Evolutionary conservation across 2,329 filamentous ascomycete species (phyloP), one percentile per base, ranked within the genome.

Genomic region (Trichoderma polysporum): DNA sequence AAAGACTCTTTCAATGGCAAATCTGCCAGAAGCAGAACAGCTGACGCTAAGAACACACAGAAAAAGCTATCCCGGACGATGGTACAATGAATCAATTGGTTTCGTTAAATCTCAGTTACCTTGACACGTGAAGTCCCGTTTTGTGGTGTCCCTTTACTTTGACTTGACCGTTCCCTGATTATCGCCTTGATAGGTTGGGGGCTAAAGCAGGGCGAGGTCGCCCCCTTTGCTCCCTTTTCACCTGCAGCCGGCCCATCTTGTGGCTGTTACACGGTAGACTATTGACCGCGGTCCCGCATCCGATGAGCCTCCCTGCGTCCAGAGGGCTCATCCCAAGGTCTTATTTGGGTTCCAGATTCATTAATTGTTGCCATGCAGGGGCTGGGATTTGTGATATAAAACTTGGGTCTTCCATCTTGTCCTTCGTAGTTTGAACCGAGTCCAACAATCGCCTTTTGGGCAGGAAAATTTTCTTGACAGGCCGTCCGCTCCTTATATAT

Each of bases 1-100:
- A 56, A 73, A 70, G 68, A 67, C 59, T 67, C 59, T 63, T 69
- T 58, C 59, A 61, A 61, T 70, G 67, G 58, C 68, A 66, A 60
- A 73, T 47, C 68, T 73, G 72, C 49, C 68, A 22, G 22, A 19
- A 33, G 47, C 60, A 63, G 37, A 67, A 47, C 65, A 45, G 37
- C 57, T 65, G n/a, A 29, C 68, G 70, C 65, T 72, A 47, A 37
- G 45, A 61, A 39, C 31, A 29, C 22, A 61, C 41, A 60, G 31
- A 47, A 35, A 58, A 37, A 50, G 50, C 66, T 56, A 65, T 65
- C 60, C 61, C 22, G 47, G 66, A 59, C 22, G 53, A 65, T 59
- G 66, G 53, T 61, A 50, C 53, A 45, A 56, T 67, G 58, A 62
- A 67, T 67, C 58, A 67, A 62, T 33, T 52, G 25, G 58, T 50